These are phyloP conservation scores for Pleurotus cornucopiae DNA, from an alignment of 768 basidiomycete genomes.

Conservation along the genomic window DNA sequence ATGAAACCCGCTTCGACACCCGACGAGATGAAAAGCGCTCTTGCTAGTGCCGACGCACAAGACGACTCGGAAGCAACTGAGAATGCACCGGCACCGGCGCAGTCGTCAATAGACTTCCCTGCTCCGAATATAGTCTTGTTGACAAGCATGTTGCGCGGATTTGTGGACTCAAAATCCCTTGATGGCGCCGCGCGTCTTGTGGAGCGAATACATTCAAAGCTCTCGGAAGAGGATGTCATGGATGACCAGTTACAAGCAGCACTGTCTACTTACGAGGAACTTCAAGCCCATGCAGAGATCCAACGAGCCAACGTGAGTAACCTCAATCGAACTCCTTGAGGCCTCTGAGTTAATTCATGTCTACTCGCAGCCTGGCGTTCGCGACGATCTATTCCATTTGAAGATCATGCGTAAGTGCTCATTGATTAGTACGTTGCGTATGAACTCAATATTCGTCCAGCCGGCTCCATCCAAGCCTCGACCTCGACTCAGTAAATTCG, in stretches of 20 bases:
- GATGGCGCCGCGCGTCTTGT: conserved; percentile 28
- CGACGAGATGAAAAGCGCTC: background rate
- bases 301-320: background rate
- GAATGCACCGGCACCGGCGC: conserved; percentile 4
- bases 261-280: background rate
- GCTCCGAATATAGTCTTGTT: conserved; percentile 28
- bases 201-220: conserved; percentile 23
- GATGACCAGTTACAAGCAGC: conserved; percentile 21
- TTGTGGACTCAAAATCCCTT: conserved; percentile 24
- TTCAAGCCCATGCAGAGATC: background rate
- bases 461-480: too few relatives aligned
- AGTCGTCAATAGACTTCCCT: conserved; percentile 12
- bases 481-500: too few relatives aligned
- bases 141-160: conserved; percentile 32
- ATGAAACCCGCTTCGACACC: background rate
- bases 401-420: too few relatives aligned
- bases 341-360: too few relatives aligned
- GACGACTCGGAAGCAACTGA: background rate
- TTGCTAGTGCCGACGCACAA: background rate
- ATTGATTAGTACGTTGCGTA: too few relatives aligned
- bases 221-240: conserved; percentile 15
- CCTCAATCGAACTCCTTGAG: too few relatives aligned
- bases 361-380: too few relatives aligned
- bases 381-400: too few relatives aligned
- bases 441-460: too few relatives aligned